These are phyloP conservation scores for Chlamydomonas incerta DNA, from an alignment of 139 green algal genomes.

Conservation along the genomic window DNA sequence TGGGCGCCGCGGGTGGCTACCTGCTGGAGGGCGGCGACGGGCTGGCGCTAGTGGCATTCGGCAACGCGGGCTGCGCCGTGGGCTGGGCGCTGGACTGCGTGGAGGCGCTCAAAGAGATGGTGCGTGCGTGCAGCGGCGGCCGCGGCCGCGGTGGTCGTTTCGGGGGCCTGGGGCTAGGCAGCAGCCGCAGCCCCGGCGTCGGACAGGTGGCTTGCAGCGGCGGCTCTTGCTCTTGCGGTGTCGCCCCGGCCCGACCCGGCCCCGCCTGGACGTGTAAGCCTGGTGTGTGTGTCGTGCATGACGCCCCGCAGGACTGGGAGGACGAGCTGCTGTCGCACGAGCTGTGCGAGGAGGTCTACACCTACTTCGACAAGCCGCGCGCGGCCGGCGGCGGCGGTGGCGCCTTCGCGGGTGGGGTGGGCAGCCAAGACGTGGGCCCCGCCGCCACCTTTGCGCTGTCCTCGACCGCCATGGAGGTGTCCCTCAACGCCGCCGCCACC, in stretches of 20 bases:
- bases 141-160: no score
- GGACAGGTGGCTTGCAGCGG: background rate
- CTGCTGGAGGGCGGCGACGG: background rate
- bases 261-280: background rate
- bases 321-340: background rate
- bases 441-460: background rate
- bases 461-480: background rate
- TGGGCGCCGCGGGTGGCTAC: background rate
- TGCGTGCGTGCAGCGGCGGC: background rate
- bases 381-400: background rate
- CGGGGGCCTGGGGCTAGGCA: no score
- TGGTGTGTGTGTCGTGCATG: background rate
- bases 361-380: background rate
- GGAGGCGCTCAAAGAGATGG: background rate
- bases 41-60: background rate
- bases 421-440: background rate
- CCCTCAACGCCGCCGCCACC: background rate
- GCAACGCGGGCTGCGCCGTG: background rate
- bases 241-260: no score
- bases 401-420: no score
- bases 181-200: no score
- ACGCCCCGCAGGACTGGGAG: background rate
- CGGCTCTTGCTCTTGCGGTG: no score
- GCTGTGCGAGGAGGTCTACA: constrained; percentile 1
- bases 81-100: background rate